Conservation (phyloP, 495 filamentous ascomycete species). For the Paragyromitra xinjiangensis region DNA sequence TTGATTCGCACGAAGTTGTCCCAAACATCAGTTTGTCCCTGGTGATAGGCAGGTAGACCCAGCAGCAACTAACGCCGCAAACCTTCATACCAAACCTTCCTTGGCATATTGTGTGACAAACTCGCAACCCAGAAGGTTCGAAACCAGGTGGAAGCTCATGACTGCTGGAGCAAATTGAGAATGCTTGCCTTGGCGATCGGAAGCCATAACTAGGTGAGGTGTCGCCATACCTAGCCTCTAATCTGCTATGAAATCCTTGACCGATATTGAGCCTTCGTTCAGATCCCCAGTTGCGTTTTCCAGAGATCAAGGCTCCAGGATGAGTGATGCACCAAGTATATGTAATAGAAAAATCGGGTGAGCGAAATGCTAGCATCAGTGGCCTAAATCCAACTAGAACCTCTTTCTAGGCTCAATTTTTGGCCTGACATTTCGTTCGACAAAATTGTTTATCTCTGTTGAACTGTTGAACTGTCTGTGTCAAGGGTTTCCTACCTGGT, state of each 20-base stretch:
- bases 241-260: background rate
- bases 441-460: background rate
- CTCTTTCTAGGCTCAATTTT: background rate
- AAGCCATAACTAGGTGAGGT: background rate
- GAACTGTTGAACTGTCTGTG: background rate
- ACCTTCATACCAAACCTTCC: background rate
- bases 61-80: constrained; percentile 7
- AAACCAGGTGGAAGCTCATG: background rate
- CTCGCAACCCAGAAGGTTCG: background rate
- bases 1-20: constrained; percentile 4
- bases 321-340: background rate
- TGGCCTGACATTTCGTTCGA: background rate
- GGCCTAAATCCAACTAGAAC: background rate
- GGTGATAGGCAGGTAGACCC: background rate
- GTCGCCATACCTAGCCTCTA: background rate
- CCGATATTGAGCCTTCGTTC: background rate
- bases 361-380: background rate
- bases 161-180: background rate
- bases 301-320: background rate
- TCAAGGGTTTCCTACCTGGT: background rate
- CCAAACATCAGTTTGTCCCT: background rate
- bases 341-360: background rate
- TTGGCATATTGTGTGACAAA: background rate
- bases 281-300: background rate
- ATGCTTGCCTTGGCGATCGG: background rate